Conservation (phyloP, 768 basidiomycete species). For the Termitomyces sp. region DNA sequence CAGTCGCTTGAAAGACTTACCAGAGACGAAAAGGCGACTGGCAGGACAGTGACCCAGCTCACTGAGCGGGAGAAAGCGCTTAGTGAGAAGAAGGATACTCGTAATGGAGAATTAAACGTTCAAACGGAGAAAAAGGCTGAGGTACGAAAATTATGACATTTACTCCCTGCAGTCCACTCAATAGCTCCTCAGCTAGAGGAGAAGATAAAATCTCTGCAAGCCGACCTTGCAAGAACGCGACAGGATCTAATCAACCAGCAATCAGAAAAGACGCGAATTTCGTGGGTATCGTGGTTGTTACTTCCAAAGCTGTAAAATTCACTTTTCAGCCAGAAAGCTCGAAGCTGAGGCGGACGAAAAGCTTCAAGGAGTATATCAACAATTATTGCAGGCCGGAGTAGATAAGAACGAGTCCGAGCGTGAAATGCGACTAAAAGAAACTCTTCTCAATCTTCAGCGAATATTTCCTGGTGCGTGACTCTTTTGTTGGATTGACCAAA, state of each 20-base stretch:
- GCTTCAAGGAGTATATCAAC: conserved; percentile 71
- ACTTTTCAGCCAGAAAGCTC: conserved; percentile 53
- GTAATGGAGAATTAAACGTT: conserved; percentile 45
- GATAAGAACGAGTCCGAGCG: conserved; percentile 85
- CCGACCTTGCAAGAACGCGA: conserved; percentile 58
- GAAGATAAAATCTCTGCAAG: conserved; percentile 49
- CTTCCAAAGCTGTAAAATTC: not conserved
- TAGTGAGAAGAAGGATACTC: conserved; percentile 48
- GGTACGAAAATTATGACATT: conserved; percentile 29
- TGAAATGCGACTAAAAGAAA: conserved; percentile 82
- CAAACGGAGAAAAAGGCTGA: conserved; percentile 51
- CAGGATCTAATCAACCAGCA: conserved; percentile 83
- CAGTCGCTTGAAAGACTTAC: conserved; percentile 76
- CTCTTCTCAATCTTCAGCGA: conserved; percentile 72
- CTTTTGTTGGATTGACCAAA: not conserved
- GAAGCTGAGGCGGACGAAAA: conserved; percentile 93
- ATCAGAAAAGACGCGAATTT: conserved; percentile 74
- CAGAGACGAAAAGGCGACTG: conserved; percentile 75
- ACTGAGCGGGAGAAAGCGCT: conserved; percentile 66
- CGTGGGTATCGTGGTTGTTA: conserved; percentile 37
- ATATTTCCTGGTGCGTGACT: conserved; percentile 72
- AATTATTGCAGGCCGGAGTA: conserved; percentile 85
- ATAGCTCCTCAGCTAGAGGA: conserved; percentile 45
- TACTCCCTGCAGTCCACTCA: not conserved
- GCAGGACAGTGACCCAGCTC: conserved; percentile 57